Evolutionary conservation across 2,329 filamentous ascomycete genomes (phyloP).

Genomic region (Epichloe elymi): DNA sequence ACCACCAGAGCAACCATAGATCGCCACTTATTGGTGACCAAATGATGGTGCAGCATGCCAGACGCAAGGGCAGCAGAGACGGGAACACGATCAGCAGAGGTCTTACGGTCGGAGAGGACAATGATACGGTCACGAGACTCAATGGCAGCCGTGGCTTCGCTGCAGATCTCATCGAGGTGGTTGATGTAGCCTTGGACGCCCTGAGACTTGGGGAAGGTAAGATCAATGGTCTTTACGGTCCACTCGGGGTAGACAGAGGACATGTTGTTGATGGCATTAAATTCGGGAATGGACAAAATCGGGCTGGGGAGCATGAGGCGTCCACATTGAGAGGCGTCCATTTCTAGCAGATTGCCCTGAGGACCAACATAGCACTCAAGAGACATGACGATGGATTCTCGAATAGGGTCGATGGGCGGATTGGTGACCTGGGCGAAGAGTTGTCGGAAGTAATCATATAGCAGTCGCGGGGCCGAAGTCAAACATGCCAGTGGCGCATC

Average conservation of each 20-base stretch:
- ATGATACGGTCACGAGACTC: constrained; percentile 74
- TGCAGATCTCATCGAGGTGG: constrained; percentile 79
- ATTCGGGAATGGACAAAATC: constrained; percentile 78
- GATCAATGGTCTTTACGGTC: constrained; percentile 81
- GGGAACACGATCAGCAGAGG: constrained; percentile 66
- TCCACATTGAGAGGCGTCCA: constrained; percentile 80
- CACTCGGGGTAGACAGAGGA: constrained; percentile 59
- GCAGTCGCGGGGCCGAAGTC: constrained; percentile 73
- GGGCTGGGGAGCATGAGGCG: constrained; percentile 78
- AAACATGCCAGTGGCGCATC: constrained; percentile 87
- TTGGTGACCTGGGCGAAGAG: constrained; percentile 97
- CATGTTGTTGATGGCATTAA: constrained; percentile 76
- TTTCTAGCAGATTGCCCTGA: constrained; percentile 88
- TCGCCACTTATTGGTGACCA: constrained; percentile 92
- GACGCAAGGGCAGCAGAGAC: constrained; percentile 81
- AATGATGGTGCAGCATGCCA: constrained; percentile 87
- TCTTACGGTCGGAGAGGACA: constrained; percentile 78
- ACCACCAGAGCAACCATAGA: constrained; percentile 76
- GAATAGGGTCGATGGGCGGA: constrained; percentile 90
- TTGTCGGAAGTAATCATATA: constrained; percentile 96
- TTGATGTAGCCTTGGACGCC: constrained; percentile 75
- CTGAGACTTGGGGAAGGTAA: constrained; percentile 81
- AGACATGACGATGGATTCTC: constrained; percentile 97
- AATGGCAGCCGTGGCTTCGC: constrained; percentile 71
- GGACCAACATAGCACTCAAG: constrained; percentile 92